Evolutionary conservation across 768 basidiomycete species (phyloP).

Genomic region (Tricholoma saponaceum): DNA sequence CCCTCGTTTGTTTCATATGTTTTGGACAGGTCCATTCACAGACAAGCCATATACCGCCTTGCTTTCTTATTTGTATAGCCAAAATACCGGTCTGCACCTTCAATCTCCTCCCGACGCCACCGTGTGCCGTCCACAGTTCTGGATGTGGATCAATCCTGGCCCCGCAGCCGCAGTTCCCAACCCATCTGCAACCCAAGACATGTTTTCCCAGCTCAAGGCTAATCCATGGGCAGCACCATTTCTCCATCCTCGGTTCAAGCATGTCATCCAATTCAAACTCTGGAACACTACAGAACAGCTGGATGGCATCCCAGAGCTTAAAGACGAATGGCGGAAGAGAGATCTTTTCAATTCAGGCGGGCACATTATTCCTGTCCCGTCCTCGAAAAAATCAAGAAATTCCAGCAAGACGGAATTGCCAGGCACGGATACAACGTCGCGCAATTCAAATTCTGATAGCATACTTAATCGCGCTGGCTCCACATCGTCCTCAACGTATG

Average conservation of each 20-base stretch:
- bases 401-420: neutral
- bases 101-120: constrained; percentile 43
- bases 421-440: constrained; percentile 6
- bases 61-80: constrained; percentile 92
- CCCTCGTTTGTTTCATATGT: constrained; percentile 95
- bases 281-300: constrained; percentile 99
- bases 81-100: constrained; percentile 83
- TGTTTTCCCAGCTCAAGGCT: constrained; percentile 75
- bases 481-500: constrained; percentile 79
- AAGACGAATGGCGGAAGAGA: constrained; percentile 83
- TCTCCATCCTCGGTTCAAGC: constrained; percentile 87
- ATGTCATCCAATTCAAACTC: constrained; percentile 90
- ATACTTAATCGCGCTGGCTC: constrained; percentile 77
- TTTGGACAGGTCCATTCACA: constrained; percentile 98
- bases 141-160: constrained; percentile 99
- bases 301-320: constrained; percentile 86
- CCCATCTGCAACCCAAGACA: constrained; percentile 72
- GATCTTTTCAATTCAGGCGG: constrained; percentile 89
- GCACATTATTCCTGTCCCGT: constrained; percentile 62
- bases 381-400: constrained; percentile 28
- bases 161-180: constrained; percentile 89
- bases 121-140: constrained; percentile 86
- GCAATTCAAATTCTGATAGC: constrained; percentile 39
- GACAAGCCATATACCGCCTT: constrained; percentile 98
- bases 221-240: constrained; percentile 97